These are phyloP conservation scores for Umbellularia californica DNA, from an alignment of 164 flowering plant species.

Conservation along the genomic window DNA sequence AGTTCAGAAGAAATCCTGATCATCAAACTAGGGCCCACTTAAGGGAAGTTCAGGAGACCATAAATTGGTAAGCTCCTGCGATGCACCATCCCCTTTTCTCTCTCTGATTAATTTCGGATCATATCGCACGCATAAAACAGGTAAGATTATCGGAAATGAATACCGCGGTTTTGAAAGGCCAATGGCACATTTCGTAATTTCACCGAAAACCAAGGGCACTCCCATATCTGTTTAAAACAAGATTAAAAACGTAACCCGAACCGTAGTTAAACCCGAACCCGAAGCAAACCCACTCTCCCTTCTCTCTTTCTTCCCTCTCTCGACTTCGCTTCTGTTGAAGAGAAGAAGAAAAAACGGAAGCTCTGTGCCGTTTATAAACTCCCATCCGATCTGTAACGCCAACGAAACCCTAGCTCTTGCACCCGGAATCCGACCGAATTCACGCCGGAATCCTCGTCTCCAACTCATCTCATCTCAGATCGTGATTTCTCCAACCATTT, in stretches of 20 bases:
- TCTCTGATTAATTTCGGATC: no score
- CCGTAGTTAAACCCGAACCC: neutral
- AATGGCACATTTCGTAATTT: no score
- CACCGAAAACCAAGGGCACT: neutral
- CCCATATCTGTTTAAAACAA: neutral
- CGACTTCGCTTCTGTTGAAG: neutral
- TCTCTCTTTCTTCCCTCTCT: neutral
- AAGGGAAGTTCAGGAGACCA: no score
- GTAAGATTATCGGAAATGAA: no score
- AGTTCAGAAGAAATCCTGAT: no score
- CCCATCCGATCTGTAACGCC: neutral
- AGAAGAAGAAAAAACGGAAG: no score
- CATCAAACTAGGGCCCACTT: no score
- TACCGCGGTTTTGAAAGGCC: no score
- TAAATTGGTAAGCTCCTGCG: no score
- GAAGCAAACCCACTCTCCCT: neutral
- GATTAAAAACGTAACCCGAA: neutral
- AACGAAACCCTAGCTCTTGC: no score
- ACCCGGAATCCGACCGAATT: neutral
- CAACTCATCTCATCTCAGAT: neutral
- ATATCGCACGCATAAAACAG: no score
- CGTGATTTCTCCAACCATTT: conserved; percentile 1
- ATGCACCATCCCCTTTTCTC: no score
- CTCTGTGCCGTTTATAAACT: neutral
- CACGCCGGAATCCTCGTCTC: neutral